Evolutionary conservation across 2,329 filamentous ascomycete species (phyloP).

Genomic region (Talaromyces sp.): DNA sequence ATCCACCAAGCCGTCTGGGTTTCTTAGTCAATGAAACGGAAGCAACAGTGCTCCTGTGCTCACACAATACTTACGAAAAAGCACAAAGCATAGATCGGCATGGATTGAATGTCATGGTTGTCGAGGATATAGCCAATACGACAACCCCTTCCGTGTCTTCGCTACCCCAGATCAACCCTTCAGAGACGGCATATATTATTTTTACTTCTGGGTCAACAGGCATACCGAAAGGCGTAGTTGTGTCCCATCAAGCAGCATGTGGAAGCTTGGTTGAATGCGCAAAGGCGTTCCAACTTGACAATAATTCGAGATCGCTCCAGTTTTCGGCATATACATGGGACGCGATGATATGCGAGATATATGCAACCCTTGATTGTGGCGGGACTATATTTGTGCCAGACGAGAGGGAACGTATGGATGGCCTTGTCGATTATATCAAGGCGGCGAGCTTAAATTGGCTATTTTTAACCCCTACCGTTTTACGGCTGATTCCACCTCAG

Average conservation of each 20-base stretch:
- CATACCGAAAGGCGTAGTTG: conserved; percentile 52
- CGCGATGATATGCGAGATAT: conserved; percentile 35
- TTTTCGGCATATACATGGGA: conserved; percentile 45
- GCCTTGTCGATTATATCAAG: conserved; percentile 25
- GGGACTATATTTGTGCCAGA: conserved; percentile 44
- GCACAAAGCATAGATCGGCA: neutral
- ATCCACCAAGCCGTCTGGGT: neutral
- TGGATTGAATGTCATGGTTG: neutral
- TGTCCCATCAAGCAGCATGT: conserved; percentile 52
- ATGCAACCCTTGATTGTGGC: conserved; percentile 30
- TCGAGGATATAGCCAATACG: neutral
- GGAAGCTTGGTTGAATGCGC: conserved; percentile 47
- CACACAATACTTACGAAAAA: neutral
- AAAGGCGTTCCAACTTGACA: conserved; percentile 41
- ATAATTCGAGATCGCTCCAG: conserved; percentile 32
- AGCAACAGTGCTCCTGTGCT: neutral
- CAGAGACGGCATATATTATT: conserved; percentile 42
- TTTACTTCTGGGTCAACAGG: conserved; percentile 50
- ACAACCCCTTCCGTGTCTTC: neutral
- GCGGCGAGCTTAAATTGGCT: conserved; percentile 41
- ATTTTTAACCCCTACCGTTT: conserved; percentile 54
- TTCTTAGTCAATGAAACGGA: neutral
- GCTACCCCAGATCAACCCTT: neutral
- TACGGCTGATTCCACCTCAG: conserved; percentile 30
- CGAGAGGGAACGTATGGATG: conserved; percentile 38